Conservation (phyloP, 768 basidiomycete genomes). For the Candolleomyces aberdarensis region DNA sequence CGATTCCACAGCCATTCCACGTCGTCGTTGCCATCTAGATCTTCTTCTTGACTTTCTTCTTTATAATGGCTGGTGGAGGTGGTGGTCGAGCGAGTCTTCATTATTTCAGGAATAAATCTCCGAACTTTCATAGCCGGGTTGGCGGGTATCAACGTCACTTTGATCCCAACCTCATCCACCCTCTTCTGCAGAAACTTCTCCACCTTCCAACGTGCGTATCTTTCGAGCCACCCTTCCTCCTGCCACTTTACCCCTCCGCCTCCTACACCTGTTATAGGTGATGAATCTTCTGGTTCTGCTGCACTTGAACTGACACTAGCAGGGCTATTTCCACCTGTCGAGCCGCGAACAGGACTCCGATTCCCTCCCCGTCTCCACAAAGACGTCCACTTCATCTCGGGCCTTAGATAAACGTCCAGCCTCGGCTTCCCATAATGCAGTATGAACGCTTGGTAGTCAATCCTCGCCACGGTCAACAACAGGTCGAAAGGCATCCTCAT, state of each 20-base stretch:
- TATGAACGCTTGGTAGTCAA: slow-evolving; percentile 56
- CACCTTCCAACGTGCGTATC: slow-evolving; percentile 27
- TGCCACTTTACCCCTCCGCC: slow-evolving; percentile 37
- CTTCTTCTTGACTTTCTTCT: no score
- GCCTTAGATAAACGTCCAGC: slow-evolving; percentile 55
- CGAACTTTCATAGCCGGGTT: slow-evolving; percentile 18
- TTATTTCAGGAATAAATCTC: neutral
- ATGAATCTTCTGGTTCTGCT: no score
- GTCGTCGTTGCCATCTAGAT: neutral
- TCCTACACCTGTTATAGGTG: neutral
- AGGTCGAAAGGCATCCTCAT: slow-evolving; percentile 47
- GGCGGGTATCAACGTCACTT: slow-evolving; percentile 37
- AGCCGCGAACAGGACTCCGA: neutral
- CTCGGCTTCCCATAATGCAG: slow-evolving; percentile 54
- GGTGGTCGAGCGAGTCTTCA: no score
- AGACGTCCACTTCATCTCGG: slow-evolving; percentile 44
- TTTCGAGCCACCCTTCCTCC: slow-evolving; percentile 27
- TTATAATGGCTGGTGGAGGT: no score
- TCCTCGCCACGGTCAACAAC: slow-evolving; percentile 55
- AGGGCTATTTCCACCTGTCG: neutral
- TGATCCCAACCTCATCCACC: slow-evolving; percentile 29
- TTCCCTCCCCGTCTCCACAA: slow-evolving; percentile 9
- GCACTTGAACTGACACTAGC: no score
- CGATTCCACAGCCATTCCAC: neutral
- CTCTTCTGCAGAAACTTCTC: slow-evolving; percentile 33